Conservation (phyloP, 768 basidiomycete genomes). For the Serendipita sp. region DNA sequence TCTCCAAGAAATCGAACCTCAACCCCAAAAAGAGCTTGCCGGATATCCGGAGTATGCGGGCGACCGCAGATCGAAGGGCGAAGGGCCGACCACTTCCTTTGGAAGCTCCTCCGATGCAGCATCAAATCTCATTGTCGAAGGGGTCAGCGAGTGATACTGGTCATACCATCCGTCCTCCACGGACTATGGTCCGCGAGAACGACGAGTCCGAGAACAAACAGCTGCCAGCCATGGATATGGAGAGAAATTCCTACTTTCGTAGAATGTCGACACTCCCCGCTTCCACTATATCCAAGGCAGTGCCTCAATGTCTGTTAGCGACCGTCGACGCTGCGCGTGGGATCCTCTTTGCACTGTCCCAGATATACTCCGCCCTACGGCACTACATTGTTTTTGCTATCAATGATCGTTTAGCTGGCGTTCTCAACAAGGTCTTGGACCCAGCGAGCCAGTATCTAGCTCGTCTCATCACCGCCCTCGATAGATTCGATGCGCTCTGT, state of each 20-base stretch:
- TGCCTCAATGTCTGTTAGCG: conserved; percentile 51
- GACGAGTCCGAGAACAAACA: conserved; percentile 19
- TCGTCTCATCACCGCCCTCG: conserved; percentile 72
- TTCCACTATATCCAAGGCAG: conserved; percentile 40
- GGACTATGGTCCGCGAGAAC: conserved; percentile 16
- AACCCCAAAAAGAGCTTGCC: conserved; percentile 70
- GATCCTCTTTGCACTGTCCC: conserved; percentile 80
- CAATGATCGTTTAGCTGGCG: conserved; percentile 65
- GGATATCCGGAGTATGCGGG: conserved; percentile 43
- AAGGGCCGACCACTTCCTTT: conserved; percentile 2
- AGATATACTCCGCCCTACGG: conserved; percentile 76
- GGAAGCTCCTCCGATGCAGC: neutral
- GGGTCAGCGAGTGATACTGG: conserved; percentile 20
- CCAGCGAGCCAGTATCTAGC: conserved; percentile 69
- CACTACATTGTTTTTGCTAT: conserved; percentile 73
- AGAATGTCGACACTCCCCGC: conserved; percentile 66
- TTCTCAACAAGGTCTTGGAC: conserved; percentile 71
- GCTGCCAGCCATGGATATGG: conserved; percentile 42
- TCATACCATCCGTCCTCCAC: conserved; percentile 24
- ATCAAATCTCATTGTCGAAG: conserved; percentile 6
- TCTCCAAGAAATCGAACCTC: conserved; percentile 24
- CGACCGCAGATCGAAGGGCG: conserved; percentile 19
- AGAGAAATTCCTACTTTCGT: conserved; percentile 86
- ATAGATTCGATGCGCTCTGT: conserved; percentile 75
- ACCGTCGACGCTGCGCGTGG: conserved; percentile 83